Conservation (phyloP, 352 stramenopile species). For the Peronosclerospora sorghi region DNA sequence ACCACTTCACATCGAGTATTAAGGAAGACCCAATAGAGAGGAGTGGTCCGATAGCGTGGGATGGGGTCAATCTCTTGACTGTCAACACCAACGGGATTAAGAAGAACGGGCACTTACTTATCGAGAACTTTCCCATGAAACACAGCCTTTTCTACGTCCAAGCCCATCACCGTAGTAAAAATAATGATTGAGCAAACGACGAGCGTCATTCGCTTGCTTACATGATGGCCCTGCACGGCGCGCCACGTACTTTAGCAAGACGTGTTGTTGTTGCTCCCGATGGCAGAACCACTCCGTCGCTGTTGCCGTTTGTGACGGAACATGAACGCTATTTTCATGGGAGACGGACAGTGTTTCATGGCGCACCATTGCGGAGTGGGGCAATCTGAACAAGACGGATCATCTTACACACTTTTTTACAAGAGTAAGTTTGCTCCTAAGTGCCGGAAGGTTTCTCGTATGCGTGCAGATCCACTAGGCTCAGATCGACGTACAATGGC, state of each 20-base stretch:
- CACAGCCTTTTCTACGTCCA: no score
- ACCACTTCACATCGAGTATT: no score
- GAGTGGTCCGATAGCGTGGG: no score
- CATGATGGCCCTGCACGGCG: conserved; percentile 59
- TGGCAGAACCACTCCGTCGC: conserved; percentile 16
- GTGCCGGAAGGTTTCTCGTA: conserved; percentile 61
- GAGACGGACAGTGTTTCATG: conserved; percentile 73
- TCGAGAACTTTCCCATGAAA: no score
- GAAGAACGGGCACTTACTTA: no score
- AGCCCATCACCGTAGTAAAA: conserved; percentile 57
- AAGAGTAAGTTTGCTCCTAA: conserved; percentile 64
- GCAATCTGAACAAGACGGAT: conserved; percentile 73
- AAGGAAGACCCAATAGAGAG: no score
- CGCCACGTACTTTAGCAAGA: conserved; percentile 67
- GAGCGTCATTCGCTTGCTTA: conserved; percentile 76
- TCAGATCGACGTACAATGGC: conserved; percentile 65
- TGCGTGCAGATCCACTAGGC: conserved; percentile 68
- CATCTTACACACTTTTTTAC: conserved; percentile 50
- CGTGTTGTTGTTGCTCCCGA: conserved; percentile 23
- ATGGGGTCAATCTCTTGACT: no score
- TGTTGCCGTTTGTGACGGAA: conserved; percentile 23
- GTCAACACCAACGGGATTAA: no score
- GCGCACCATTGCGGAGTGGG: conserved; percentile 76
- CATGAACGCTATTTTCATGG: conserved; percentile 41
- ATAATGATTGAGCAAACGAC: conserved; percentile 78